Conservation (phyloP, 2,329 filamentous ascomycete genomes). For the Penicillium oxalicum region DNA sequence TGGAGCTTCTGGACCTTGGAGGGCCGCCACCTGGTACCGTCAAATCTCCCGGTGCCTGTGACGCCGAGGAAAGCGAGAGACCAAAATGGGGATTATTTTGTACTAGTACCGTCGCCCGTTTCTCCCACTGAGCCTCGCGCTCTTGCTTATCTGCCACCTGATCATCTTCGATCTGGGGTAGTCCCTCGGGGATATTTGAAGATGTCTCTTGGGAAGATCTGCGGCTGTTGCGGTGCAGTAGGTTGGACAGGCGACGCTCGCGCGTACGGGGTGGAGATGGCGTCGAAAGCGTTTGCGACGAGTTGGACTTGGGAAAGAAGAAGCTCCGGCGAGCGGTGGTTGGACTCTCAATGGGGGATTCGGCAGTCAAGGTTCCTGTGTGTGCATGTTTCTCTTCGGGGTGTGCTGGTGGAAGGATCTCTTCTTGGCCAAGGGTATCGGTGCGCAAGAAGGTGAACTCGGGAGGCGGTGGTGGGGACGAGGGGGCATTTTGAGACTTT, state of each 20-base stretch:
- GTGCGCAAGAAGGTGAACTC: conserved; percentile 80
- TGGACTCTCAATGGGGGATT: conserved; percentile 14
- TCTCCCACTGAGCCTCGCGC: conserved; percentile 79
- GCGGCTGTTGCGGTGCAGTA: conserved; percentile 34
- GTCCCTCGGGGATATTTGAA: conserved; percentile 68
- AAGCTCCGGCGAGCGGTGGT: conserved; percentile 31
- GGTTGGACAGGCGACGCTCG: conserved; percentile 30
- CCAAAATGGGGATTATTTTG: conserved; percentile 46
- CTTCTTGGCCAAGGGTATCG: conserved; percentile 73
- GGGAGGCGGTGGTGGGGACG: conserved; percentile 44
- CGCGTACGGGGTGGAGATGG: conserved; percentile 22
- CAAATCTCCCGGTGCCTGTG: conserved; percentile 11
- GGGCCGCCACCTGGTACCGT: conserved; percentile 5
- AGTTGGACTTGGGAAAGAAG: conserved; percentile 29
- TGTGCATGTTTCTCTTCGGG: conserved; percentile 36
- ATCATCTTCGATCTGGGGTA: conserved; percentile 63
- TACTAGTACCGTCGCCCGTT: conserved; percentile 82
- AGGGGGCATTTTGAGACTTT: conserved; percentile 33
- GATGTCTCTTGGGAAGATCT: conserved; percentile 37
- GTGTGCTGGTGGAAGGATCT: conserved; percentile 63
- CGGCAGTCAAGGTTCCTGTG: conserved; percentile 6
- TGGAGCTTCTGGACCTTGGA: conserved; percentile 29
- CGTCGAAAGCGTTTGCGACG: conserved; percentile 21
- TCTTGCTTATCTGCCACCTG: conserved; percentile 44
- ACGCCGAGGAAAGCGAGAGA: conserved; percentile 26